Evolutionary conservation across 192 early-diverging fungal species (phyloP), one percentile per base, ranked within the genome.

Genomic region (Mortierella claussenii): DNA sequence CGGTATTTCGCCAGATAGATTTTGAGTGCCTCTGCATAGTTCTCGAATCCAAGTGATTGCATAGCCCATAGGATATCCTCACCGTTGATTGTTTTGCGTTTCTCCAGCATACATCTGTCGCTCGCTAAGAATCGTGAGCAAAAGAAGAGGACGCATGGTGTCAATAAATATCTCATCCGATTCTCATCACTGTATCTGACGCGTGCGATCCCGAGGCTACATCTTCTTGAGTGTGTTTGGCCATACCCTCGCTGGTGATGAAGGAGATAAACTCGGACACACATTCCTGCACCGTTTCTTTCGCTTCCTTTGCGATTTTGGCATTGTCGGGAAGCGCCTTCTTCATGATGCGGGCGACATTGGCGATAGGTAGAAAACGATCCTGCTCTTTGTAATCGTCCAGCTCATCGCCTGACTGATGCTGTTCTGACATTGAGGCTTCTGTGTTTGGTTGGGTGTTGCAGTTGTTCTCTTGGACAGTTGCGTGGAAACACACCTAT

Each of bases 61-160:
- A 99, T 92, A 3, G 97, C 97, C 95, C 95, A 97, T 40, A 99
- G 78, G 46, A 99, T 96, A 79, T 99, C 97, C 65, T 99, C 97
- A 21, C 97, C 97, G 68, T 94, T 98, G 74, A 99, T 95, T 2
- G 97, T 98, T 78, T 99, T 99, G 60, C 97, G 86, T 83, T 97
- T 97, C 79, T 99, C 97, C 54, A 91, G 84, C 59, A 90, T 86
- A 73, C 97, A 98, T 45, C 95, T 89, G 65, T 99, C 97, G 71
- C 90, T 93, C 11, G 97, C 97, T 90, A 46, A n/a, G n/a, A n/a
- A n/a, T n/a, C n/a, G n/a, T n/a, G n/a, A n/a, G n/a, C n/a, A n/a
- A n/a, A n/a, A n/a, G n/a, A n/a, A n/a, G n/a, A n/a, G n/a, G n/a
- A n/a, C n/a, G n/a, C n/a, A n/a, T n/a, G n/a, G n/a, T n/a, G n/a